phyloP scores from a whole-genome alignment of 768 basidiomycete species.

The Suillus tomentosus region DNA sequence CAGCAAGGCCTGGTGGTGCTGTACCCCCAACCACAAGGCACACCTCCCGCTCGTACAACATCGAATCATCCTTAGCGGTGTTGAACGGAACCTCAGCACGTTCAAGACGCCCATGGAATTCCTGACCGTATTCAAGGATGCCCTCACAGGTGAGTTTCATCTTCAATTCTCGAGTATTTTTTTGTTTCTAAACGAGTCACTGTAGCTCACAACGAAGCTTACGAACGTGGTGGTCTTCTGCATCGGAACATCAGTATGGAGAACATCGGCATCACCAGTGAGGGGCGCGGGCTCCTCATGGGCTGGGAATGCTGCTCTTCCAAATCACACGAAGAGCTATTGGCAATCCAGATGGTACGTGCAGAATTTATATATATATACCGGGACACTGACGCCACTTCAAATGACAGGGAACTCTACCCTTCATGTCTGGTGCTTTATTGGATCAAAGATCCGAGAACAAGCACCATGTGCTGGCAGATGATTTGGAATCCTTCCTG shows the following conservation, averaged over 20 bases:
- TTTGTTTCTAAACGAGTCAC: neutral
- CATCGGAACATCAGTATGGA: slow-evolving; percentile 29
- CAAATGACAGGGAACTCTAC: slow-evolving; percentile 9
- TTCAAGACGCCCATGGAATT: neutral
- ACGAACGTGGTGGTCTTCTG: slow-evolving; percentile 14
- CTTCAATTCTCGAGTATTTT: neutral
- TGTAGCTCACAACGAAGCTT: slow-evolving; percentile 24
- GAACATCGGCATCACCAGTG: slow-evolving; percentile 24
- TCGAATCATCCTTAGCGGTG: slow-evolving; percentile 8
- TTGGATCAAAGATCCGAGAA: neutral
- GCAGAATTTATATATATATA: neutral
- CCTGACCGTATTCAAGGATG: neutral
- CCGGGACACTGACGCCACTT: neutral
- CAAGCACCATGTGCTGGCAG: slow-evolving; percentile 11
- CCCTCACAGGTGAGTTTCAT: slow-evolving; percentile 1
- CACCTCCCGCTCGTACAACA: neutral
- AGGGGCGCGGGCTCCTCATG: slow-evolving; percentile 20
- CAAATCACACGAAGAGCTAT: neutral
- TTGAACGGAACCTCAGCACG: neutral
- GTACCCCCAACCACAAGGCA: neutral
- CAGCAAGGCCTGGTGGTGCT: neutral
- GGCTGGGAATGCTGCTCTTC: slow-evolving; percentile 26
- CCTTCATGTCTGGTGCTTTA: slow-evolving; percentile 26
- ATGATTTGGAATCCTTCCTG: slow-evolving; percentile 16
- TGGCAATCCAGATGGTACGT: neutral